Conservation (phyloP, 2,329 filamentous ascomycete genomes). For the Pseudogymnoascus sp. region DNA sequence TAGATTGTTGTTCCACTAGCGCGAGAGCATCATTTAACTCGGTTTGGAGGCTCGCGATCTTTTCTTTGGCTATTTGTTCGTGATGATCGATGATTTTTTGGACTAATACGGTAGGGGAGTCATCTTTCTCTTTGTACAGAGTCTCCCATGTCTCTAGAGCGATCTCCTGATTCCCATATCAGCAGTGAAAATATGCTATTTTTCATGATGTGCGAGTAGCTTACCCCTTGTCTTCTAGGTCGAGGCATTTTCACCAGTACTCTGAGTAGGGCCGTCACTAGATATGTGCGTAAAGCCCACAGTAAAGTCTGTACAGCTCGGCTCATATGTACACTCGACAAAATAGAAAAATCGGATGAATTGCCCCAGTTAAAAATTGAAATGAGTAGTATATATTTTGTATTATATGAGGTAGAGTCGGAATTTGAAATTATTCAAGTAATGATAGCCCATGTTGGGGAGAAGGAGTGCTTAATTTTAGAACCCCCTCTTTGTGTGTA, state of each 20-base stretch:
- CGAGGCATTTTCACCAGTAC: background rate
- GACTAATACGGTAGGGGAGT: background rate
- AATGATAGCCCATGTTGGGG: background rate
- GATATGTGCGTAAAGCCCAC: background rate
- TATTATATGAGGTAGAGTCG: background rate
- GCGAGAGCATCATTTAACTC: background rate
- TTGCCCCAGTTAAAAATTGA: background rate
- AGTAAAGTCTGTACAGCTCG: background rate
- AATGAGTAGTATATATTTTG: background rate
- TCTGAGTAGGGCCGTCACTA: background rate
- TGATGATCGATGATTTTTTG: background rate
- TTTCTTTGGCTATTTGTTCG: background rate
- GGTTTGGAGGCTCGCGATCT: background rate
- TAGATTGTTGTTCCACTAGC: background rate
- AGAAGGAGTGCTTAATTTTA: background rate
- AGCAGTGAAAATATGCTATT: background rate
- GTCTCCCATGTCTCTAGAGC: background rate
- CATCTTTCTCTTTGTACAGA: background rate
- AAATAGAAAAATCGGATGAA: background rate
- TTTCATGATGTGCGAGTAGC: background rate
- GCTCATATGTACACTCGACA: background rate
- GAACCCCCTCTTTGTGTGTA: background rate
- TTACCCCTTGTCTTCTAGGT: background rate
- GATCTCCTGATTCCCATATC: background rate
- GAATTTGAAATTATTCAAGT: background rate